phyloP scores from a whole-genome alignment of 1,139 yeast genomes.

The Starmera stellimalicola region DNA sequence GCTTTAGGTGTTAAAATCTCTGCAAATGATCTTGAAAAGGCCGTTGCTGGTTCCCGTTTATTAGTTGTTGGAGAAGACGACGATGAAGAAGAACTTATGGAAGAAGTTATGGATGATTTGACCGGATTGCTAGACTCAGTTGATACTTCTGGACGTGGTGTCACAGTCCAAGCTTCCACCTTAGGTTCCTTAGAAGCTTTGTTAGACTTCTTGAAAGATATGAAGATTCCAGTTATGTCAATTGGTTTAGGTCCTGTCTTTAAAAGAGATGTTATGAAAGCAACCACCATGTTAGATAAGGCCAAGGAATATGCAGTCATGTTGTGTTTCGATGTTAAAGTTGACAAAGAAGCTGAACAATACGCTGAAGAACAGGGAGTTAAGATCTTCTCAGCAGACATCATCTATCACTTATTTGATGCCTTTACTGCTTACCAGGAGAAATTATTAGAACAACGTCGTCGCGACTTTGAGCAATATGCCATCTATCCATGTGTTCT shows the following conservation, averaged over 20 bases:
- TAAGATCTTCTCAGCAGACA: conserved; percentile 89
- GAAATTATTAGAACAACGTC: conserved; percentile 78
- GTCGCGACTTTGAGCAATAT: conserved; percentile 78
- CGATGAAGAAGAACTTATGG: conserved; percentile 95
- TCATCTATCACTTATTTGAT: conserved; percentile 94
- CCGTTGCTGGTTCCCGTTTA: conserved; percentile 97
- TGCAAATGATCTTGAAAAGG: conserved; percentile 95
- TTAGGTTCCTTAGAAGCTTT: conserved; percentile 96
- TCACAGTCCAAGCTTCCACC: conserved; percentile 96
- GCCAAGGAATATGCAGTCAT: conserved; percentile 93
- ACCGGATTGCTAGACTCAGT: conserved; percentile 92
- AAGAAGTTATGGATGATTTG: conserved; percentile 97
- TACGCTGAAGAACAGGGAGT: conserved; percentile 91
- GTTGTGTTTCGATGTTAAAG: conserved; percentile 96
- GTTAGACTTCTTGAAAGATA: conserved; percentile 90
- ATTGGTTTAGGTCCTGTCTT: conserved; percentile 96
- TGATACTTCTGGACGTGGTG: conserved; percentile 92
- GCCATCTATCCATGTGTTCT: conserved; percentile 95
- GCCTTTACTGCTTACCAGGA: conserved; percentile 88
- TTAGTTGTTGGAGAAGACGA: conserved; percentile 95
- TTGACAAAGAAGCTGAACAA: conserved; percentile 97
- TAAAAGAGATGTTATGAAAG: conserved; percentile 97
- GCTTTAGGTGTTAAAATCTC: conserved; percentile 98
- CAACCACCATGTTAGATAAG: conserved; percentile 91
- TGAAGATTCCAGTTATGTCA: conserved; percentile 99